These are phyloP conservation scores for Scutellaria barbata DNA, from an alignment of 257 asterid species.

Conservation along the genomic window DNA sequence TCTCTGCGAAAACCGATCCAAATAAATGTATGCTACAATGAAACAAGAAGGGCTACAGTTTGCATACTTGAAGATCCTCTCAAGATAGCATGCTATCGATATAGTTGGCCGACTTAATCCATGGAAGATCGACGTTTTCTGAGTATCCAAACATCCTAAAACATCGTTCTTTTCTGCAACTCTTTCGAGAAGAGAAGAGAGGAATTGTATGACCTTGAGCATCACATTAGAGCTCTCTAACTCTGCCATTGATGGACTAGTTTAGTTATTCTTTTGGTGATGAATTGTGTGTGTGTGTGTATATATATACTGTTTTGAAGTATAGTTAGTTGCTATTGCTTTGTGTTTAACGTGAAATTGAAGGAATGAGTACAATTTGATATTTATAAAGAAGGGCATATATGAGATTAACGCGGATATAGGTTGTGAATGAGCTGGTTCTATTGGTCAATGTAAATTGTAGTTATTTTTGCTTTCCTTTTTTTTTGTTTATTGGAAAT, in stretches of 20 bases:
- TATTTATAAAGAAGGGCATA: constrained; percentile 24
- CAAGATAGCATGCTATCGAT: constrained; percentile 54
- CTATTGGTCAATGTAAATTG: constrained; percentile 4
- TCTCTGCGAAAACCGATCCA: constrained; percentile 60
- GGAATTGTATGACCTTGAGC: constrained; percentile 43
- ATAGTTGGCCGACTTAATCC: constrained; percentile 60
- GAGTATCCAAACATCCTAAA: neutral
- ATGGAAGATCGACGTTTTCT: constrained; percentile 57
- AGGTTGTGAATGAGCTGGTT: constrained; percentile 44
- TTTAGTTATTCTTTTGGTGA: neutral
- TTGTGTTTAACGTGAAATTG: constrained; percentile 27
- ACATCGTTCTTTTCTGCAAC: constrained; percentile 56
- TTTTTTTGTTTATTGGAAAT: too few relatives aligned
- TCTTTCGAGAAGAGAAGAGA: constrained; percentile 51
- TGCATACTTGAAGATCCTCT: constrained; percentile 77
- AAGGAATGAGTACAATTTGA: constrained; percentile 6
- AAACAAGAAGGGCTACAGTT: constrained; percentile 72
- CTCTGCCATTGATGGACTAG: constrained; percentile 49
- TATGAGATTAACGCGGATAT: constrained; percentile 40
- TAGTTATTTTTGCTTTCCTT: too few relatives aligned
- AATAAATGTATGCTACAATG: constrained; percentile 70
- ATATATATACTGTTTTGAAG: too few relatives aligned
- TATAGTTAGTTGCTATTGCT: neutral
- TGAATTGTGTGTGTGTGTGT: too few relatives aligned
- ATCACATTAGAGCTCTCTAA: constrained; percentile 37